Conservation (phyloP, 1,139 yeast species). For the Pichia inconspicua region DNA sequence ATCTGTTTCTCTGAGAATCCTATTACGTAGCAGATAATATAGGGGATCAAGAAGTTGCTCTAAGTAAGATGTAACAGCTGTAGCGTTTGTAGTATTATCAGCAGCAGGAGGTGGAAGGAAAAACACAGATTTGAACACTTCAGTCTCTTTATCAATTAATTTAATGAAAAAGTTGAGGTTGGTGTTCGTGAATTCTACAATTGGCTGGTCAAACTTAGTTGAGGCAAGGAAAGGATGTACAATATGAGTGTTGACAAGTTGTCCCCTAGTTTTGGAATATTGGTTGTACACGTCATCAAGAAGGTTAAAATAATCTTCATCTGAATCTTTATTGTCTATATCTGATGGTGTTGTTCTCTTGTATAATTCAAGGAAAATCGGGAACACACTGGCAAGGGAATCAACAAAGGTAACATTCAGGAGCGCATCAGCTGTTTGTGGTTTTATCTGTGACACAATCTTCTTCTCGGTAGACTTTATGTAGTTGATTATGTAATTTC, state of each 20-base stretch:
- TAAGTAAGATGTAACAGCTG: conserved; percentile 46
- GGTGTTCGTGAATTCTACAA: conserved; percentile 53
- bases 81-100: conserved; percentile 22
- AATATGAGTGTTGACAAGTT: conserved; percentile 39
- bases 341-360: conserved; percentile 29
- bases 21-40: conserved; percentile 59
- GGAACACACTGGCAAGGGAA: conserved; percentile 36
- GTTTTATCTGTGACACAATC: conserved; percentile 24
- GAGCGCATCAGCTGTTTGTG: conserved; percentile 37
- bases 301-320: conserved; percentile 46
- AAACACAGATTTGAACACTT: conserved; percentile 51
- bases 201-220: conserved; percentile 23
- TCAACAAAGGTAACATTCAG: conserved; percentile 55
- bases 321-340: not conserved
- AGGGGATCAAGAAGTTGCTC: conserved; percentile 59
- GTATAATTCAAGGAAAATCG: conserved; percentile 44
- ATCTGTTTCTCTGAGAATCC: conserved; percentile 60
- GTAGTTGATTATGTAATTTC: conserved; percentile 54
- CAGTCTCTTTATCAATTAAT: conserved; percentile 53
- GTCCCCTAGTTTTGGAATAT: conserved; percentile 52
- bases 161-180: conserved; percentile 51
- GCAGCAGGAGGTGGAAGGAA: conserved; percentile 18
- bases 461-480: conserved; percentile 42
- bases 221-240: conserved; percentile 33
- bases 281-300: conserved; percentile 55